Evolutionary conservation across 176 grass and related monocot species (phyloP), one percentile per base, ranked within the genome.

Genomic region (Avena atlantica): DNA sequence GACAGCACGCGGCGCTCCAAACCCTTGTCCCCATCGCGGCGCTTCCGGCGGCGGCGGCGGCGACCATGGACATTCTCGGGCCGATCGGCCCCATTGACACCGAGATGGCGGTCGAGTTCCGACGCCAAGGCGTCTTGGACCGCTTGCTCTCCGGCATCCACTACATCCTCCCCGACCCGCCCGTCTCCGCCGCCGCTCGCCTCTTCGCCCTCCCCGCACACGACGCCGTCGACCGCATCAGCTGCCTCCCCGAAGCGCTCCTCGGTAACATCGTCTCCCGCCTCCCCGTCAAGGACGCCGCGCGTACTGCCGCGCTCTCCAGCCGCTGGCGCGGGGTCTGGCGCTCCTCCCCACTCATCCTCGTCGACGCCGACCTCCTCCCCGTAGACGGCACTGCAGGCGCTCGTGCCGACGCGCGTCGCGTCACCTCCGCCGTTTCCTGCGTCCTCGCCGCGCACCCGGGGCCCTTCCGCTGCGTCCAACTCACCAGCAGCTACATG

Each of bases 131-230:
- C 13, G 13, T 67, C 64, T 8, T 67, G 64, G 27, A 13, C 27
- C 64, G 64, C 27, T 67, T 67, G 25, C 12, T 29, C 27, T 67
- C 64, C 64, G 34, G 25, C 63, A 66, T 66, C 64, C 25, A 16
- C 27, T 16, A 67, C 64, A 67, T 67, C 64, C 64, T 67, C 64
- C 64, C 64, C 27, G 64, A 67, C 64, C 64, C 64, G 64, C 27
- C 64, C 64, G 64, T 67, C 23, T 67, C 64, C 64, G 64, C 64
- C 12, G 63, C 63, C 25, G 64, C 64, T 34, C 27, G 64, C 64
- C 64, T 67, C 64, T 67, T 16, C 27, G 64, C 64, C 27, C 64
- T 67, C 27, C 64, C 64, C 64, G 1, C 64, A 13, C 64, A 67
- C 64, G 64, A 67, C 27, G 27, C 14, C 64, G 64, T 67, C 13